phyloP scores from a whole-genome alignment of 1,284 basidiomycete genomes.

The Cryptococcus hybrid region DNA sequence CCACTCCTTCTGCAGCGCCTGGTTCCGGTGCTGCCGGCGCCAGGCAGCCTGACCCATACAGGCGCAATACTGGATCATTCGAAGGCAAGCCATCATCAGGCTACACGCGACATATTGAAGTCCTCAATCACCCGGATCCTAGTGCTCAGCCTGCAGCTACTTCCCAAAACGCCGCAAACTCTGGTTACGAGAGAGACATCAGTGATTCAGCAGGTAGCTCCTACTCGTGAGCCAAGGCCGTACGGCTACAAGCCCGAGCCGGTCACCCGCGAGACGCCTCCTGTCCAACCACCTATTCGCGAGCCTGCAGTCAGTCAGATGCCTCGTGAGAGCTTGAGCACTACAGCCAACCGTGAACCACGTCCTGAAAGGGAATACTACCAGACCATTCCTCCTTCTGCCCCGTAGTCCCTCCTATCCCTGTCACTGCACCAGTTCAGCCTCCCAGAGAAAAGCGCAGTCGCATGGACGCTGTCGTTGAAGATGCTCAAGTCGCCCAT shows the following conservation, averaged over 20 bases:
- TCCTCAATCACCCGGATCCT: constrained; percentile 30
- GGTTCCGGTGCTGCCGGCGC: neutral
- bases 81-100: constrained; percentile 10
- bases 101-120: constrained; percentile 32
- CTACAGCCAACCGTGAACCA: neutral
- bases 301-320: constrained; percentile 1
- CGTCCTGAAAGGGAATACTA: constrained; percentile 26
- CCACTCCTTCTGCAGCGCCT: neutral
- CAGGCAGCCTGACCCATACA: constrained; percentile 15
- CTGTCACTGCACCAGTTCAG: neutral
- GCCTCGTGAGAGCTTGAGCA: neutral
- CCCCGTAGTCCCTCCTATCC: neutral
- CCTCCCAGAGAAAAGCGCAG: constrained; percentile 35
- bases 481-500: constrained; percentile 31
- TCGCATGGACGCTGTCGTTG: constrained; percentile 43
- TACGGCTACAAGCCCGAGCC: constrained; percentile 33
- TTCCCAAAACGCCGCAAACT: neutral
- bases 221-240: constrained; percentile 32
- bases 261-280: neutral
- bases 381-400: constrained; percentile 15
- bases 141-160: neutral
- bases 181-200: constrained; percentile 7
- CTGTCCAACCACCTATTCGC: neutral
- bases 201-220: constrained; percentile 34
- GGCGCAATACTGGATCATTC: constrained; percentile 6